Base-by-base conservation (phyloP, 1,139 yeast genomes). In the Zhuliangozyma parablackwelliae region DNA sequence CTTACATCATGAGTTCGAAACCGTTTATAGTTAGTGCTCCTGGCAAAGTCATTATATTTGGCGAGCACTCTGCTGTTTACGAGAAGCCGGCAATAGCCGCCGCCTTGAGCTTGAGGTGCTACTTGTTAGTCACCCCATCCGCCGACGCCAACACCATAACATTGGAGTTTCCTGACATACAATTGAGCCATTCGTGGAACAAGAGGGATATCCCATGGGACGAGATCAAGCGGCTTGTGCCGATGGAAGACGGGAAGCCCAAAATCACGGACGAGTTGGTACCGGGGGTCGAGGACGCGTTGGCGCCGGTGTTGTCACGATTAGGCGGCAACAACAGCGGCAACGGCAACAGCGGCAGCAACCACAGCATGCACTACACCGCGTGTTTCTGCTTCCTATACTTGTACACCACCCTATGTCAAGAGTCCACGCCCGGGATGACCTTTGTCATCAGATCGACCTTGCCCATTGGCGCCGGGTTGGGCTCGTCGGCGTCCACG, bases 1-100 rank as follows among this genome's bases (percentile, higher is more conserved):
- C 24, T 5, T 23, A 3, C 24, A 16, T 6, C 24, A 23, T 23
- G 24, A 23, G 24, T 23, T 7, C 10, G 10, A 10, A n/a, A 31
- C 57, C 90, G 3, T 87, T 89, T 57, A 64, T 79, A 39, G 87
- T 88, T 2, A 86, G 96, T 43, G 95, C 99, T 1, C 98, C 99
- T 0, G 99, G 97, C 7, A 92, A 94, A 56, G 96, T 89, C 30
- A 94, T 92, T 49, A 73, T 94, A 32, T 94, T 89, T 56, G 99
- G 99, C 21, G 98, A 92, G 56, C 99, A 92, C 56, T 87, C 97
- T 2, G 97, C 95, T 2, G 99, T 92, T 2, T 87, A 86, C 56
- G 82, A 87, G 37, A 86, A 86, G 62, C 95, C 96, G 1, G 96
- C 96, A 21, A 85, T 88, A 39, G 96, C 96, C 1, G 95, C 96